phyloP scores from a whole-genome alignment of 805 yeast species.

The Tetrapisispora pingtungensis region DNA sequence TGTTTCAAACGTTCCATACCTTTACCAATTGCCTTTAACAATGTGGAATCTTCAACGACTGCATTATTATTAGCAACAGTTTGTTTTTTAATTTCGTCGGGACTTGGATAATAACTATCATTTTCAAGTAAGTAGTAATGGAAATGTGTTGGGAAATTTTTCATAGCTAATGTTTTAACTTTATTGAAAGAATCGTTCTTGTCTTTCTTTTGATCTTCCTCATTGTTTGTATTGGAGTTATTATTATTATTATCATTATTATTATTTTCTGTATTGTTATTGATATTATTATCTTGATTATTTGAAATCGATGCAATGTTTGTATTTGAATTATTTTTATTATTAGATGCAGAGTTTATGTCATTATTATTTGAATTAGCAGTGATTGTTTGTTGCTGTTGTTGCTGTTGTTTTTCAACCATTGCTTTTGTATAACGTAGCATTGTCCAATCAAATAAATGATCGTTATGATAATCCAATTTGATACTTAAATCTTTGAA shows the following conservation, averaged over 20 bases:
- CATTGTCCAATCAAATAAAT: conserved; percentile 95
- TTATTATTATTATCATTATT: background rate
- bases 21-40: conserved; percentile 24
- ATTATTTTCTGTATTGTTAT: background rate
- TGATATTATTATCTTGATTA: background rate
- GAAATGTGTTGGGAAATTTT: conserved; percentile 29
- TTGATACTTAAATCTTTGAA: conserved; percentile 85
- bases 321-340: conserved; percentile 8
- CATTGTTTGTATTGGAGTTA: background rate
- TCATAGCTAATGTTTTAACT: conserved; percentile 25
- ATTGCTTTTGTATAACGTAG: conserved; percentile 30
- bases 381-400: conserved; percentile 4
- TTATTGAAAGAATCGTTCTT: conserved; percentile 28
- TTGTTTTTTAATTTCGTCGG: conserved; percentile 29
- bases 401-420: conserved; percentile 18
- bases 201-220: conserved; percentile 4
- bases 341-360: conserved; percentile 7
- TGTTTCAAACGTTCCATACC: conserved; percentile 26
- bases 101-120: conserved; percentile 27
- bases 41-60: conserved; percentile 19
- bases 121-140: conserved; percentile 27
- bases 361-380: conserved; percentile 3
- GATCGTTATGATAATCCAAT: conserved; percentile 87
- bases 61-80: conserved; percentile 21
- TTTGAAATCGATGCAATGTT: conserved; percentile 1